phyloP scores from a whole-genome alignment of 441 rosid species.

The Aleurites moluccanus region DNA sequence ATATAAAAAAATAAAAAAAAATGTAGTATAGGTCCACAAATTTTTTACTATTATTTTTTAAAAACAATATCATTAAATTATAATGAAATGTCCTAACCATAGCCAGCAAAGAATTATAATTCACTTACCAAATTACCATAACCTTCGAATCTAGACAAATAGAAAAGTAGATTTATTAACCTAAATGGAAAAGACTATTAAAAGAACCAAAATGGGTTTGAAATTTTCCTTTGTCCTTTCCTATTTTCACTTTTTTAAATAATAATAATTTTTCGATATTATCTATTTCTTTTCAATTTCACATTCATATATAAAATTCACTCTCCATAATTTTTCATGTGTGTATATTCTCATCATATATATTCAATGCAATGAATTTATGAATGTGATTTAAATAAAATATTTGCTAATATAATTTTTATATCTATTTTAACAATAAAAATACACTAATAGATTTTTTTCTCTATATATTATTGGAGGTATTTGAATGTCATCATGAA shows the following conservation, averaged over 20 bases:
- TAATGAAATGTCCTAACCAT: background rate
- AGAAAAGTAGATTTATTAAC: conserved; percentile 1
- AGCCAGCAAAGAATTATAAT: conserved; percentile 17
- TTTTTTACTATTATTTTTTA: background rate
- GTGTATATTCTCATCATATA: too few species aligned
- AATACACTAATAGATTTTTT: too few species aligned
- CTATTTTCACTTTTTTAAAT: background rate
- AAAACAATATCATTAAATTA: background rate
- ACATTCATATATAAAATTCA: too few species aligned
- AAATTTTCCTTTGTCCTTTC: background rate
- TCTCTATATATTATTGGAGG: too few species aligned
- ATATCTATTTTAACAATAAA: too few species aligned
- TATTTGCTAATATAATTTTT: too few species aligned
- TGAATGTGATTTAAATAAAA: too few species aligned
- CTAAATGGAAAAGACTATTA: background rate
- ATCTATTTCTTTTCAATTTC: too few species aligned
- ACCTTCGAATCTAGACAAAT: background rate
- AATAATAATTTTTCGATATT: background rate
- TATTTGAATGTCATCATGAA: too few species aligned
- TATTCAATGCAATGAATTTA: too few species aligned
- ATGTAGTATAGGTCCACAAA: background rate
- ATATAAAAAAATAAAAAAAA: too few species aligned
- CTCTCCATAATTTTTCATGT: too few species aligned
- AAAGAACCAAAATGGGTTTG: background rate
- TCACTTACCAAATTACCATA: conserved; percentile 1